These are phyloP conservation scores for Leccinum angustisporum DNA, from an alignment of 1,284 basidiomycete genomes.

Conservation along the genomic window DNA sequence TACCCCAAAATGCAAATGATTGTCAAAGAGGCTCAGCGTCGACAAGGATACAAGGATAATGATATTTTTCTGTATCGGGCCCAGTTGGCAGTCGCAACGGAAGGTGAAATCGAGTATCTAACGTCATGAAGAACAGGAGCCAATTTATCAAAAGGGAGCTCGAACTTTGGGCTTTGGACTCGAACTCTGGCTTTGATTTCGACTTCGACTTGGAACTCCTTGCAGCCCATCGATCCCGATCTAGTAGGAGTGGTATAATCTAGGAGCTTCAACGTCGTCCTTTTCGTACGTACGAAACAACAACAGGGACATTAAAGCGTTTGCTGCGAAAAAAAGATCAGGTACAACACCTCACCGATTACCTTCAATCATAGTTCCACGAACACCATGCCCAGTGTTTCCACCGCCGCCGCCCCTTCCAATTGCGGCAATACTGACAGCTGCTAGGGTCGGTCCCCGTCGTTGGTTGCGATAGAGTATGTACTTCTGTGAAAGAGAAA, in stretches of 20 bases:
- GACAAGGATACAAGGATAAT: neutral
- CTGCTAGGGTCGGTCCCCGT: neutral
- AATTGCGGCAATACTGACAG: neutral
- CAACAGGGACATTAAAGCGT: neutral
- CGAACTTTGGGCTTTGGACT: neutral
- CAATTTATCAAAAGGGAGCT: neutral
- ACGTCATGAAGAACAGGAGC: neutral
- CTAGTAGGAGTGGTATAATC: neutral
- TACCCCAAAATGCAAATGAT: too few relatives aligned
- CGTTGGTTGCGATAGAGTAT: neutral
- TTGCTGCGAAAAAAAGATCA: neutral
- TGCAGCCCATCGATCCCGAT: neutral
- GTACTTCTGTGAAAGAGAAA: neutral
- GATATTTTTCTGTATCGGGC: neutral
- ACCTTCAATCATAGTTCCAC: neutral
- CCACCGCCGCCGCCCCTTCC: neutral
- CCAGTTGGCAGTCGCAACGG: neutral
- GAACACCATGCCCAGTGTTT: neutral
- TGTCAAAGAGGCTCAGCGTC: neutral
- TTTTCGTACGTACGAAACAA: neutral
- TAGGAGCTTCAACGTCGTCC: neutral
- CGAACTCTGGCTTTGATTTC: neutral
- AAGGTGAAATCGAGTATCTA: neutral
- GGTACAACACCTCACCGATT: neutral
- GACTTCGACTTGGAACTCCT: neutral